phyloP scores from a whole-genome alignment of 768 basidiomycete species.

The Cystofilobasidium ferigula region DNA sequence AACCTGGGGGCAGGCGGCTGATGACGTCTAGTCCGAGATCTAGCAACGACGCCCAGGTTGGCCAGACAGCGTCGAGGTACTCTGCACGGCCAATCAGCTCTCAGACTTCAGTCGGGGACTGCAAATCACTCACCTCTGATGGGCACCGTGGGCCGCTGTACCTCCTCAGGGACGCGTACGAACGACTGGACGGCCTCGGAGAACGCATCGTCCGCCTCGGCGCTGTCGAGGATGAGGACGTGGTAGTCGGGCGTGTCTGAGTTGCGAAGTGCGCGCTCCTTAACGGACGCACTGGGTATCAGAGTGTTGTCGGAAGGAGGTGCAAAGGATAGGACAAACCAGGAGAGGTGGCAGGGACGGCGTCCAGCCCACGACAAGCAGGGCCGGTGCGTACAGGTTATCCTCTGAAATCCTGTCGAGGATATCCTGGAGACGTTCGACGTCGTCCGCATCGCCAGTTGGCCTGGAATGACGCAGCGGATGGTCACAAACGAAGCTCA shows the following conservation, averaged over 20 bases:
- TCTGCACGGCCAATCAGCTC: neutral
- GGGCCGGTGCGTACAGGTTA: neutral
- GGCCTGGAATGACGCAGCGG: neutral
- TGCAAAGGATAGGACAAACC: neutral
- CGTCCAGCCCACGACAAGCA: constrained; percentile 4
- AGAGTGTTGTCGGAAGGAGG: neutral
- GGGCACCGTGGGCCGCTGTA: neutral
- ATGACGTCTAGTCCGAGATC: neutral
- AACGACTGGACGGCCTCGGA: neutral
- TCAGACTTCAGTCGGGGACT: no score
- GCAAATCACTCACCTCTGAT: neutral
- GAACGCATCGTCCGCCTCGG: neutral
- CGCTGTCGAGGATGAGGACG: neutral
- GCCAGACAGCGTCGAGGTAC: neutral
- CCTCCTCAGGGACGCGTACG: neutral
- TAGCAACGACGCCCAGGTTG: neutral
- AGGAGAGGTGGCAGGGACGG: neutral
- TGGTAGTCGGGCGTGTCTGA: neutral
- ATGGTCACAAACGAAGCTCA: neutral
- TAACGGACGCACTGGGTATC: neutral
- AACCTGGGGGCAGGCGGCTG: neutral
- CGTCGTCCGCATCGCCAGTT: constrained; percentile 5
- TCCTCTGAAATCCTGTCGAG: neutral
- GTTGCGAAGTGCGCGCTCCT: neutral
- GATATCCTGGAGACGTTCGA: neutral